A percentile compares a stretch with the other conserved stretches of the same genome.
Conservation (phyloP, 257 asterid species). For the Solanum sitiens region DNA sequence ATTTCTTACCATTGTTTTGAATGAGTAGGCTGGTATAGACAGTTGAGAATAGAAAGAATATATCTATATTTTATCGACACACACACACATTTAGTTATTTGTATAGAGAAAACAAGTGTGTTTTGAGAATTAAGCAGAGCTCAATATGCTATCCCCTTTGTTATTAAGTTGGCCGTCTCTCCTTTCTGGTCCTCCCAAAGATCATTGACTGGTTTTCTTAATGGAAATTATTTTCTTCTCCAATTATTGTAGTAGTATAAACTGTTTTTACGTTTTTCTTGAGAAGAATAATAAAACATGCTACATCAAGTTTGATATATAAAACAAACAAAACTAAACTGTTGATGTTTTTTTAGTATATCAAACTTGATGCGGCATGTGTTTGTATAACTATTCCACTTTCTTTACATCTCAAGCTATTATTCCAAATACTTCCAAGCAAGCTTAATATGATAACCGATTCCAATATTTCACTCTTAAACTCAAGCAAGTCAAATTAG, state of each 20-base stretch:
- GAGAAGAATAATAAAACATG: not conserved
- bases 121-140: not conserved
- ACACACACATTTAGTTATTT: not conserved
- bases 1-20: not conserved
- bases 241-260: not conserved
- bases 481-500: not conserved
- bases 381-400: not conserved
- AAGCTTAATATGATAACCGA: not conserved
- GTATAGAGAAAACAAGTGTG: not conserved
- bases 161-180: not conserved
- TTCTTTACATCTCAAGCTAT: not conserved
- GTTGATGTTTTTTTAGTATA: not conserved
- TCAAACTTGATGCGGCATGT: not conserved
- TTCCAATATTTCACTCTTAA: not conserved
- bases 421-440: not conserved
- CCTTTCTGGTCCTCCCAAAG: not conserved
- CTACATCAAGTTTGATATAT: not conserved
- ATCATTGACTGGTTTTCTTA: not conserved
- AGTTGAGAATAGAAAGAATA: not conserved
- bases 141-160: not conserved
- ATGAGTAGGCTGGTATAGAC: not conserved
- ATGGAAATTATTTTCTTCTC: not conserved
- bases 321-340: not conserved
- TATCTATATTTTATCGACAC: not conserved
- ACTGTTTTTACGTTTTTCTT: not conserved